Evolutionary conservation across 2,329 filamentous ascomycete species (phyloP).

Genomic region (Claviceps spartinae): DNA sequence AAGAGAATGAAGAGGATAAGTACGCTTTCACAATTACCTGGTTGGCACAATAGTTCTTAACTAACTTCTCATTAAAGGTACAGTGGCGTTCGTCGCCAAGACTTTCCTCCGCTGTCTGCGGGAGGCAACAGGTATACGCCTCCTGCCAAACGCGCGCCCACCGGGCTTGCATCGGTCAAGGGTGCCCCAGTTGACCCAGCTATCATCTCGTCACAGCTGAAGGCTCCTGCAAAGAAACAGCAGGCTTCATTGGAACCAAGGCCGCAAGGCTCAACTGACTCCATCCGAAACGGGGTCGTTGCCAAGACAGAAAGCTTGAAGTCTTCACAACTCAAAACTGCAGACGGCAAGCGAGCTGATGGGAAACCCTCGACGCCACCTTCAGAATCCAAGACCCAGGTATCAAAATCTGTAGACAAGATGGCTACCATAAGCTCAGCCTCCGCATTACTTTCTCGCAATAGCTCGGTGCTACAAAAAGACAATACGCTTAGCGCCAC

Average conservation of each 20-base stretch:
- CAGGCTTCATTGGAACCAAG: slow-evolving; percentile 12
- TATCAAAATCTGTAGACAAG: slow-evolving; percentile 14
- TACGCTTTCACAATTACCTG: slow-evolving; percentile 21
- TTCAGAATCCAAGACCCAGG: slow-evolving; percentile 19
- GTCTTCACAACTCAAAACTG: slow-evolving; percentile 15
- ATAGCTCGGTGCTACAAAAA: slow-evolving; percentile 26
- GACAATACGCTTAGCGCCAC: slow-evolving; percentile 28
- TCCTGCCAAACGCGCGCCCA: slow-evolving; percentile 71
- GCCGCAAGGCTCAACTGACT: slow-evolving; percentile 13
- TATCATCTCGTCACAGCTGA: slow-evolving; percentile 78
- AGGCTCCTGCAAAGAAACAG: slow-evolving; percentile 28
- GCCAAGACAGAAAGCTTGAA: slow-evolving; percentile 17
- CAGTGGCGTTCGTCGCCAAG: slow-evolving; percentile 73
- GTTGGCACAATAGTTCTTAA: not conserved
- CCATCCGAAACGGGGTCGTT: slow-evolving; percentile 17
- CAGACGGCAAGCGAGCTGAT: slow-evolving; percentile 20
- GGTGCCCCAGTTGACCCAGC: slow-evolving; percentile 75
- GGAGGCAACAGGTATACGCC: slow-evolving; percentile 70
- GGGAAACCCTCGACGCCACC: slow-evolving; percentile 11
- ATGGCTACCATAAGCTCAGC: slow-evolving; percentile 17
- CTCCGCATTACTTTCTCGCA: slow-evolving; percentile 24
- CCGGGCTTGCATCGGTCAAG: slow-evolving; percentile 56
- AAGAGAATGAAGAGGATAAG: slow-evolving; percentile 87
- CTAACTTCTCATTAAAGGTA: slow-evolving; percentile 42
- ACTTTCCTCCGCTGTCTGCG: slow-evolving; percentile 50